phyloP scores from a whole-genome alignment of 441 rosid genomes.

The Rhodomyrtus psidioides region DNA sequence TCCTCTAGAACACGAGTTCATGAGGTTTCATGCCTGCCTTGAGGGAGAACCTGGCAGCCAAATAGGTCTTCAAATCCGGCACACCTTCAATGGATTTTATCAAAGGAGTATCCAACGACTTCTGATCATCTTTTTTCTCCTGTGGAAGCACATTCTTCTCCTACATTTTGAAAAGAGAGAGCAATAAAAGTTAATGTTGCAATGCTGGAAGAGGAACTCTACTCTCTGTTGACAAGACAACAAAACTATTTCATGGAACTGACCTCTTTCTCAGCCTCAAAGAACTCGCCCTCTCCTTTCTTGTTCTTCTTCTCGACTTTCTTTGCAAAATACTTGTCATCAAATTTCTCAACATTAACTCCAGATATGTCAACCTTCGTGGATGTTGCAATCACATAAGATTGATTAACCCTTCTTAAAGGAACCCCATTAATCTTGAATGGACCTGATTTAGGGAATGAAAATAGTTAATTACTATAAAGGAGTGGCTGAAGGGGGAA shows the following conservation, averaged over 20 bases:
- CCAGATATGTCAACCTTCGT: neutral
- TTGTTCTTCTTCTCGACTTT: slow-evolving; percentile 1
- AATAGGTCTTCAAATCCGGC: slow-evolving; percentile 34
- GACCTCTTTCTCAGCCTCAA: slow-evolving; percentile 1
- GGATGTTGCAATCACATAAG: neutral
- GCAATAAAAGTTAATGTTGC: neutral
- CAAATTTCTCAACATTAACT: slow-evolving; percentile 1
- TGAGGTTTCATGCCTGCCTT: slow-evolving; percentile 53
- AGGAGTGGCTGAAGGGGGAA: neutral
- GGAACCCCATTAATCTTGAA: slow-evolving; percentile 2
- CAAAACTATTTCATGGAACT: neutral
- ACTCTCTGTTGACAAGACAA: neutral
- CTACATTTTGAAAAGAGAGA: slow-evolving; percentile 3
- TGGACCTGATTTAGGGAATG: neutral
- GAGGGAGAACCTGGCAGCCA: slow-evolving; percentile 42
- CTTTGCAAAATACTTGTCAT: neutral
- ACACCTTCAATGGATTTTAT: slow-evolving; percentile 31
- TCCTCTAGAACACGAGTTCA: slow-evolving; percentile 36
- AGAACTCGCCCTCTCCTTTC: slow-evolving; percentile 3
- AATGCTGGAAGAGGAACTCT: neutral
- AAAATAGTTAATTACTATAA: neutral
- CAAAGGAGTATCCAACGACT: slow-evolving; percentile 32
- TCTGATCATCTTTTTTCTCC: slow-evolving; percentile 46
- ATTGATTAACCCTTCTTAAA: neutral
- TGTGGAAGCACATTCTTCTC: slow-evolving; percentile 31